Evolutionary conservation across 495 filamentous ascomycete genomes (phyloP).

Genomic region (Apiosordaria backusii): DNA sequence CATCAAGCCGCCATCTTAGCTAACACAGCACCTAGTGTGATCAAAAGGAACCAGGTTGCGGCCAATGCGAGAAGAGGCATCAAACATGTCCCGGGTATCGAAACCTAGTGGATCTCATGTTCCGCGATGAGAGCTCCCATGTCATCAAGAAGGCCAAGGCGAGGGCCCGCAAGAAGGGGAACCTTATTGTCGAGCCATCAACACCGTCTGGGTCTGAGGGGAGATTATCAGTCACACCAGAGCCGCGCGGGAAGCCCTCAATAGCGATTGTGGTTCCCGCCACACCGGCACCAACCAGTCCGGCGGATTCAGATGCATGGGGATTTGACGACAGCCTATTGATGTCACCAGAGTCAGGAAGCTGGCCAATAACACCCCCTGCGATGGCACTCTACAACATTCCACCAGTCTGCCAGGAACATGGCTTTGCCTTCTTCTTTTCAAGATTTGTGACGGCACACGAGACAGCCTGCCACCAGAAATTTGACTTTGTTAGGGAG

Average conservation of each 20-base stretch:
- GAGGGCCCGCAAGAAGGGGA: slow-evolving; percentile 32
- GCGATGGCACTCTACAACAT: slow-evolving; percentile 32
- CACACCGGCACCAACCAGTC: slow-evolving; percentile 19
- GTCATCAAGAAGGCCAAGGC: slow-evolving; percentile 61
- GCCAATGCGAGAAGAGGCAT: slow-evolving; percentile 61
- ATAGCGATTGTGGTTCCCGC: slow-evolving; percentile 23
- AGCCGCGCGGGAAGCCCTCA: slow-evolving; percentile 20
- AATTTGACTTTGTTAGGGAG: slow-evolving; percentile 41
- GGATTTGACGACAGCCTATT: slow-evolving; percentile 27
- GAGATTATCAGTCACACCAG: slow-evolving; percentile 27
- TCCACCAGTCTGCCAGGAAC: slow-evolving; percentile 32
- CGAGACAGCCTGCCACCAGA: slow-evolving; percentile 37
- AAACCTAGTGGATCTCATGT: slow-evolving; percentile 65
- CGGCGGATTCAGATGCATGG: slow-evolving; percentile 14
- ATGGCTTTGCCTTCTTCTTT: slow-evolving; percentile 40
- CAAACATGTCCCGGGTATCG: slow-evolving; percentile 67
- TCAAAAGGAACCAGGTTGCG: slow-evolving; percentile 59
- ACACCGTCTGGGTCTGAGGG: slow-evolving; percentile 22
- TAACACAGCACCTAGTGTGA: slow-evolving; percentile 53
- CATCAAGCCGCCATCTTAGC: neutral
- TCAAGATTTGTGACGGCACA: slow-evolving; percentile 37
- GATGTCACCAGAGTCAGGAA: slow-evolving; percentile 35
- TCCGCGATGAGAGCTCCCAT: slow-evolving; percentile 67
- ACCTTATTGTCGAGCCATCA: slow-evolving; percentile 16
- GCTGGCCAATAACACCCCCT: slow-evolving; percentile 35